phyloP scores from a whole-genome alignment of 306 rosid genomes.

The Sophora flavescens region DNA sequence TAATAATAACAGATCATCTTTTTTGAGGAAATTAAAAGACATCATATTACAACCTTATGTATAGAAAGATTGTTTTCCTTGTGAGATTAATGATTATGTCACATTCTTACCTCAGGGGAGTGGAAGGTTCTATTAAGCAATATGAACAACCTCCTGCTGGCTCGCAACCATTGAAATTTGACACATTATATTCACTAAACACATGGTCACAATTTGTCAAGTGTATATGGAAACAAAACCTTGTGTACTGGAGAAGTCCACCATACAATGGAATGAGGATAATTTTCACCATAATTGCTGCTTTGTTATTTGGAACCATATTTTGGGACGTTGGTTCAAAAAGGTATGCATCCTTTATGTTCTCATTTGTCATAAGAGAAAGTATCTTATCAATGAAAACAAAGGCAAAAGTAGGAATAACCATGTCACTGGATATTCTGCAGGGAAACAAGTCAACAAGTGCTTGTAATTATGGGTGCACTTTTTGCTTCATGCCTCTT shows the following conservation, averaged over 20 bases:
- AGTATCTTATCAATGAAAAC: slow-evolving; percentile 23
- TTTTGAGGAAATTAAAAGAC: not conserved
- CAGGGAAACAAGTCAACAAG: slow-evolving; percentile 68
- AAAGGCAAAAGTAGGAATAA: slow-evolving; percentile 5
- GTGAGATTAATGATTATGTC: slow-evolving; percentile 14
- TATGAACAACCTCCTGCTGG: slow-evolving; percentile 60
- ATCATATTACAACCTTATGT: not conserved
- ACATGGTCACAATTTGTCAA: slow-evolving; percentile 55
- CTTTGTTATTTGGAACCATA: slow-evolving; percentile 69
- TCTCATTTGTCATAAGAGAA: slow-evolving; percentile 24
- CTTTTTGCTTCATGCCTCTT: slow-evolving; percentile 75
- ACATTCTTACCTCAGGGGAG: slow-evolving; percentile 56
- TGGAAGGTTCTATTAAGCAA: slow-evolving; percentile 62
- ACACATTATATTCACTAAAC: slow-evolving; percentile 64
- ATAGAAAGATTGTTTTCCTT: slow-evolving; percentile 6
- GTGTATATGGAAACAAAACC: slow-evolving; percentile 85
- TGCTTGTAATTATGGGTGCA: slow-evolving; percentile 81
- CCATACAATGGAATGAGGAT: slow-evolving; percentile 79
- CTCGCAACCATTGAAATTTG: slow-evolving; percentile 71
- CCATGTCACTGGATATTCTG: slow-evolving; percentile 39
- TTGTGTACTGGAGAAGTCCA: slow-evolving; percentile 94
- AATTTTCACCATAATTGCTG: slow-evolving; percentile 63
- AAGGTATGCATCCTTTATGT: slow-evolving; percentile 54
- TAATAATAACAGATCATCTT: not conserved
- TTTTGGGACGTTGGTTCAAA: slow-evolving; percentile 76